Evolutionary conservation across 1,284 basidiomycete genomes (phyloP).

Genomic region (Ustilago trichophora): DNA sequence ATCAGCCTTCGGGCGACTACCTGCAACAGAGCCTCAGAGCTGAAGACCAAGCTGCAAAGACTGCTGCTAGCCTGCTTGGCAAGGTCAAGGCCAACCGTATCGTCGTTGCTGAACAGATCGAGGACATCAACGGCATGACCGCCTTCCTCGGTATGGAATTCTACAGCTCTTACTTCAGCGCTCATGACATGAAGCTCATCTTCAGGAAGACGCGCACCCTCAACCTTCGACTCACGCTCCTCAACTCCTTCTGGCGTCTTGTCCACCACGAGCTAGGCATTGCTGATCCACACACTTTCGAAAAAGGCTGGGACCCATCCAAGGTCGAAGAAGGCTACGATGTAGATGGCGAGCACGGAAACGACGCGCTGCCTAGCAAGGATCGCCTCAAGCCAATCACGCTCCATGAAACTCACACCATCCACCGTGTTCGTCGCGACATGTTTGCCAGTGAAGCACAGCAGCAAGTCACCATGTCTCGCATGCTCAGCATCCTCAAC

Average conservation of each 20-base stretch:
- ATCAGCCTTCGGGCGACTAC: slow-evolving; percentile 9
- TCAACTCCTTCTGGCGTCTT: slow-evolving; percentile 41
- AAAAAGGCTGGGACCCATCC: slow-evolving; percentile 15
- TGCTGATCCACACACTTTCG: slow-evolving; percentile 14
- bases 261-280: slow-evolving; percentile 23
- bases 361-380: slow-evolving; percentile 58
- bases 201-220: slow-evolving; percentile 25
- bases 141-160: slow-evolving; percentile 67
- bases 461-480: slow-evolving; percentile 68
- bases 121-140: slow-evolving; percentile 20
- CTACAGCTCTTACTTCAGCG: slow-evolving; percentile 67
- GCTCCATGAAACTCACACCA: slow-evolving; percentile 57
- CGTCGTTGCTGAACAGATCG: slow-evolving; percentile 21
- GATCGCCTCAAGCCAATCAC: slow-evolving; percentile 61
- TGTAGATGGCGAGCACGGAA: slow-evolving; percentile 52
- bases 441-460: slow-evolving; percentile 67
- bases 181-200: slow-evolving; percentile 65
- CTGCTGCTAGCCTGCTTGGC: slow-evolving; percentile 9
- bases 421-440: slow-evolving; percentile 67
- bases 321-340: slow-evolving; percentile 21
- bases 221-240: slow-evolving; percentile 28
- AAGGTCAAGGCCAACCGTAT: slow-evolving; percentile 16
- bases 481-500: slow-evolving; percentile 71
- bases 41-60: slow-evolving; percentile 23
- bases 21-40: slow-evolving; percentile 18